Base-by-base conservation (phyloP, 2,329 filamentous ascomycete species). In the Talaromyces piceae region DNA sequence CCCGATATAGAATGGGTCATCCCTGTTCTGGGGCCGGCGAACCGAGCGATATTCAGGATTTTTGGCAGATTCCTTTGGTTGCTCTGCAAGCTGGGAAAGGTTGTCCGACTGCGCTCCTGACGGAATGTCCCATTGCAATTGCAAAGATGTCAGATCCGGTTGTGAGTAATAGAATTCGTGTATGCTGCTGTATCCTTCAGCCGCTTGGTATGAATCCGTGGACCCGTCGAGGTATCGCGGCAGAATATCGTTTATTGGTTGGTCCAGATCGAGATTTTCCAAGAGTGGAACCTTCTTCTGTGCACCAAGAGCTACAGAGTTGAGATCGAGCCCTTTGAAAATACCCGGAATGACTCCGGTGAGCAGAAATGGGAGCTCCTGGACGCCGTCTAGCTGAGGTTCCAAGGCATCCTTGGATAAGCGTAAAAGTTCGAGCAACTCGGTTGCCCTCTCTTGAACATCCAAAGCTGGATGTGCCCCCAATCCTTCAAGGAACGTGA, bases 1-100 rank as follows among this genome's bases (percentile, higher is more conserved):
- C 22, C 76, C 76, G 62, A 98, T 97, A 64, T 98, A 98, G 67
- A 95, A 98, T 0, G 93, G 93, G 61, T 98, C 93, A 63, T 97
- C 91, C 59, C 81, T 87, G 67, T 95, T 88, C 51, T 89, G 81
- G 64, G 95, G 90, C 51, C 79, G 73, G 9, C 91, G 80, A 63
- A 95, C 88, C 3, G 84, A 82, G 59, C 84, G 87, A 56, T 87
- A 80, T 56, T 83, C 78, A 4, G 87, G 86, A 39, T 88, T 66
- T 44, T 88, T 88, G 59, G 89, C 85, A 1, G 84, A 75, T 55
- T 91, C 87, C 27, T 91, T 43, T 22, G n/a, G 11, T 5, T 43
- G 39, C 25, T 43, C 39, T 6, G 22, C 23, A 9, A 43, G 8
- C 25, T 23, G 20, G 11, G 16, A 43, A 16, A 18, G 63, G 59